phyloP scores from a whole-genome alignment of 345 rosid species.

The Camelina laxa region DNA sequence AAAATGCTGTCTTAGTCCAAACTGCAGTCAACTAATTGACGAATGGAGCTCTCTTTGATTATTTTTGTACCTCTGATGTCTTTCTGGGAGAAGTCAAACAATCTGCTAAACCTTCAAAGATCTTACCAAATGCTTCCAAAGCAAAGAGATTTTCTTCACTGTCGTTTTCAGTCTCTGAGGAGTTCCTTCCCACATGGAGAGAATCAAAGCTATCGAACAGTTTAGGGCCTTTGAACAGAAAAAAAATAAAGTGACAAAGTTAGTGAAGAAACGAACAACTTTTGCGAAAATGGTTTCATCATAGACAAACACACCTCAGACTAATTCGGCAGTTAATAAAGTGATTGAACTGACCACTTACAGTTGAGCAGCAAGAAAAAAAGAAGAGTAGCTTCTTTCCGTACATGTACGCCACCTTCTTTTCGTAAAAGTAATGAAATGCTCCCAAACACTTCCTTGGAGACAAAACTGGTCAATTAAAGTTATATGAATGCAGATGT shows the following conservation, averaged over 20 bases:
- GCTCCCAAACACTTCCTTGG: conserved; percentile 51
- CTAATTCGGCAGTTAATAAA: not conserved
- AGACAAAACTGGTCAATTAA: conserved; percentile 57
- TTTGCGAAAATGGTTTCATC: not conserved
- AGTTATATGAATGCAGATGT: conserved; percentile 21
- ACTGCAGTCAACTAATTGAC: conserved; percentile 13
- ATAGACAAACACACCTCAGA: not conserved
- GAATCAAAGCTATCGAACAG: conserved; percentile 58
- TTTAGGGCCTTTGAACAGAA: conserved; percentile 61
- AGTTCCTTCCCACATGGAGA: conserved; percentile 44
- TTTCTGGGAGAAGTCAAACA: conserved; percentile 60
- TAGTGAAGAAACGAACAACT: not conserved
- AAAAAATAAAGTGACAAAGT: not conserved
- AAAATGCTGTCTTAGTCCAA: conserved; percentile 3
- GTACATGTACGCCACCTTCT: conserved; percentile 62
- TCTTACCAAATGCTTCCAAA: conserved; percentile 43
- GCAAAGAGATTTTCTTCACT: conserved; percentile 31
- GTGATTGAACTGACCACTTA: conserved; percentile 44
- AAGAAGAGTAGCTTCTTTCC: conserved; percentile 68
- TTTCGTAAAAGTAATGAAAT: conserved; percentile 60
- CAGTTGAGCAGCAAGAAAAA: conserved; percentile 75
- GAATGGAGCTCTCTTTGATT: not conserved
- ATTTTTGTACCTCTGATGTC: conserved; percentile 42
- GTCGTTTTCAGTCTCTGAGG: conserved; percentile 46
- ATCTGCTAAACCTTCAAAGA: conserved; percentile 75